Percentiles rank a stretch among this genome's conserved stretches.
Evolutionary conservation across 257 asterid species (phyloP).

Genomic region (Nicotiana knightiana): DNA sequence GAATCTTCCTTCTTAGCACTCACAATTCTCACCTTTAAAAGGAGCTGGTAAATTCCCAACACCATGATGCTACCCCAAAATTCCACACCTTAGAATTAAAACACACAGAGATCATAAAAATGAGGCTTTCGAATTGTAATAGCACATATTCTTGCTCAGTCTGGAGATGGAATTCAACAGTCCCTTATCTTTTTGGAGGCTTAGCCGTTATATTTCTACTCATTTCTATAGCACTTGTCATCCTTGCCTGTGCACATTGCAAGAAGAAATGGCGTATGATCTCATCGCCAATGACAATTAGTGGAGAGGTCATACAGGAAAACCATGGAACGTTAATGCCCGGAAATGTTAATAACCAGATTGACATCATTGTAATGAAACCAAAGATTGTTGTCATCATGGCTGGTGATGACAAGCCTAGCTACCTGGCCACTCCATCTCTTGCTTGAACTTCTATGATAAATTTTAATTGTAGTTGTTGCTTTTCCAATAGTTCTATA

Average conservation of each 20-base stretch:
- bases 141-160: neutral
- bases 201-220: slow-evolving; percentile 11
- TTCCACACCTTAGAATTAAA: neutral
- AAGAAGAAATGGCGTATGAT: neutral
- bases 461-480: neutral
- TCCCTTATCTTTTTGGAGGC: slow-evolving; percentile 23
- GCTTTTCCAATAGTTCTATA: neutral
- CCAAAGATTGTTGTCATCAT: slow-evolving; percentile 23
- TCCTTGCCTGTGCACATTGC: slow-evolving; percentile 16
- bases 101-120: neutral
- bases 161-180: slow-evolving; percentile 23
- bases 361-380: slow-evolving; percentile 19
- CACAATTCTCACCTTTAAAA: slow-evolving; percentile 1
- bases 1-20: slow-evolving; percentile 8
- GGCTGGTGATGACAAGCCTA: slow-evolving; percentile 46
- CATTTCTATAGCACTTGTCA: slow-evolving; percentile 8
- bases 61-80: neutral
- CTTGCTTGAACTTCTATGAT: neutral
- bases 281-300: neutral
- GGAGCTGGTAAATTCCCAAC: neutral
- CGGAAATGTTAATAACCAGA: slow-evolving; percentile 10
- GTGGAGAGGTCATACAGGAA: neutral
- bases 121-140: slow-evolving; percentile 4
- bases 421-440: slow-evolving; percentile 32
- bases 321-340: neutral